phyloP scores from a whole-genome alignment of 371 early-diverging fungal species.

The Blastocladiella emersonii region DNA sequence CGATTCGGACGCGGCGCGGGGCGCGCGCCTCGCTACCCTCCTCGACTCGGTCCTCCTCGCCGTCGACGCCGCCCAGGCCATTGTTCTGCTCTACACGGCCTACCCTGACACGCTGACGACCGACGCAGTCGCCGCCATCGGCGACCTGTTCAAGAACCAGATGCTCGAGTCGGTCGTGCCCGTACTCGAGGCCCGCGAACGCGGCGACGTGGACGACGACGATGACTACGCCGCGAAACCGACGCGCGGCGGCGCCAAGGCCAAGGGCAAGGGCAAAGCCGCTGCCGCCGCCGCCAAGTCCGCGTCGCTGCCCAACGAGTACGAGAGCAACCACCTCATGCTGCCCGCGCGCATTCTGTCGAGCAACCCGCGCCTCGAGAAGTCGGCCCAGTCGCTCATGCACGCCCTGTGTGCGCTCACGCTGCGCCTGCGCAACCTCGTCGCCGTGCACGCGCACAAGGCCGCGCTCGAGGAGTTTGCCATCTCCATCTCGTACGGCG shows the following conservation, averaged over 20 bases:
- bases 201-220: neutral
- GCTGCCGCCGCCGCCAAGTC: neutral
- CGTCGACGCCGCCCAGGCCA: neutral
- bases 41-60: neutral
- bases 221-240: neutral
- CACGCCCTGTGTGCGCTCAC: neutral
- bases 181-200: neutral
- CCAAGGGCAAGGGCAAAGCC: neutral
- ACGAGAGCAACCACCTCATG: neutral
- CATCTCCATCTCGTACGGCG: neutral
- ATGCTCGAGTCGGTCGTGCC: neutral
- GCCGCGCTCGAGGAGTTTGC: neutral
- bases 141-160: neutral
- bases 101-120: neutral
- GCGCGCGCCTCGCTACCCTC: too few species aligned
- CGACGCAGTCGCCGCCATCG: neutral
- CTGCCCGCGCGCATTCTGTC: neutral
- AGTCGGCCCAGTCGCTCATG: neutral
- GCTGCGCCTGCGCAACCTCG: neutral
- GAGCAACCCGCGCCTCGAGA: neutral
- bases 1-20: too few species aligned
- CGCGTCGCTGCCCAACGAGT: too few species aligned
- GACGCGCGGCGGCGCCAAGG: too few species aligned
- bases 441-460: neutral
- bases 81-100: neutral